Base-by-base conservation (phyloP, 2,329 filamentous ascomycete species). In the Fusarium buxicola region DNA sequence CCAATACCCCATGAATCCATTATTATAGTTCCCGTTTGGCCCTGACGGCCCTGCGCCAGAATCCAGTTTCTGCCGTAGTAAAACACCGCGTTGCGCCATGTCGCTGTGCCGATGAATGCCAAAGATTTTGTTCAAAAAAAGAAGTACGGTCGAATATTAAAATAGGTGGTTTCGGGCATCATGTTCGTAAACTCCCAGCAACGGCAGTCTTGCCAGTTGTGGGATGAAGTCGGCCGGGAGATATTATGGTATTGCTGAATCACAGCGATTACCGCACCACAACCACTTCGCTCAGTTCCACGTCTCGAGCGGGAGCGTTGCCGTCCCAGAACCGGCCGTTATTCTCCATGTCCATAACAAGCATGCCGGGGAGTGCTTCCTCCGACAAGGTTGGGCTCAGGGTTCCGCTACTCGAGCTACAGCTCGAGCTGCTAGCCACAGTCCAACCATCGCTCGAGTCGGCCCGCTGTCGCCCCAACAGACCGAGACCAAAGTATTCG, bases 361-460 rank as follows among this genome's bases (percentile, higher is more conserved):
- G 61, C 61, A 74, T 69, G n/a, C 72, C 70, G 4, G 75, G 74
- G 7, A 76, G 70, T 3, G 73, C 70, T 36, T 81, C 79, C 45
- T 82, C 81, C 0, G 81, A 81, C 8, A 81, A 77, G 1, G 78
- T 80, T 8, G 82, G 82, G 65, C 81, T 84, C 56, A 83, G 66
- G n/a, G 80, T 79, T 16, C 80, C 81, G 63, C 80, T 82, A 43
- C 78, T 79, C 48, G 80, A 82, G 46, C 78, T 77, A 58, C 77
- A 80, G 73, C 90, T 86, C 1, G 91, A 95, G 51, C 89, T 93
- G 68, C 92, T 95, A 58, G 91, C 92, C 40, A 94, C 86, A 8
- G 92, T 94, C 93, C 93, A 97, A 71, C 95, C 92, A 69, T 96
- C 93, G 70, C 90, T 92, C 66, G 94, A 84, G 58, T 79, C 78